These are phyloP conservation scores for Crataegus laevigata DNA, from an alignment of 306 rosid species.

Conservation along the genomic window DNA sequence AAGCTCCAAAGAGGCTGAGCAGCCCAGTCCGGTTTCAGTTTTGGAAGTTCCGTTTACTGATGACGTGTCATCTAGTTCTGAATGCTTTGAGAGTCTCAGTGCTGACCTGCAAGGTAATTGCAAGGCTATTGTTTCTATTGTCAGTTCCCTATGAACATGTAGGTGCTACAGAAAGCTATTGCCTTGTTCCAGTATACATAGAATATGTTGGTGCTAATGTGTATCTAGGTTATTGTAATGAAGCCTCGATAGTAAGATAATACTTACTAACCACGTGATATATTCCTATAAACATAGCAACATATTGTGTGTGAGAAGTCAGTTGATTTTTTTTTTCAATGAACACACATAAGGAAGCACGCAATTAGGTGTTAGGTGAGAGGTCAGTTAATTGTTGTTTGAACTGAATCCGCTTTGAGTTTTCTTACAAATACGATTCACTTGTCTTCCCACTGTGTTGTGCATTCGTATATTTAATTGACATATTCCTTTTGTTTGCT, in stretches of 20 bases:
- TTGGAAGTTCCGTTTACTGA: conserved; percentile 74
- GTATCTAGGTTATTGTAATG: neutral
- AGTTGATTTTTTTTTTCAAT: neutral
- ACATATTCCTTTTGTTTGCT: neutral
- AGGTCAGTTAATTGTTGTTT: neutral
- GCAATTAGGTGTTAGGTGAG: neutral
- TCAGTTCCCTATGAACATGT: neutral
- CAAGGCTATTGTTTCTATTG: conserved; percentile 1
- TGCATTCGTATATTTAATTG: neutral
- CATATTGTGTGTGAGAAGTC: neutral
- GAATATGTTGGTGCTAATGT: neutral
- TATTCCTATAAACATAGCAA: too few species aligned
- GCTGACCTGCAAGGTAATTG: conserved; percentile 81
- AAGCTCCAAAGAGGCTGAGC: conserved; percentile 75
- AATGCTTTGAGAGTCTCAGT: conserved; percentile 84
- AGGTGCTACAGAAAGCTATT: neutral
- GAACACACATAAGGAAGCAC: neutral
- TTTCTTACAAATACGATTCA: neutral
- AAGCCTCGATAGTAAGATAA: neutral
- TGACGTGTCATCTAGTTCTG: conserved; percentile 77
- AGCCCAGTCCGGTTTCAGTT: conserved; percentile 96
- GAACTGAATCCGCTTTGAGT: neutral
- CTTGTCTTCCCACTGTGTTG: neutral
- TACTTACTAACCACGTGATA: neutral
- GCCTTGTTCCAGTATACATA: neutral